Evolutionary conservation across 257 asterid genomes (phyloP), one percentile per base, ranked within the genome.

Genomic region (Primulina eburnea): DNA sequence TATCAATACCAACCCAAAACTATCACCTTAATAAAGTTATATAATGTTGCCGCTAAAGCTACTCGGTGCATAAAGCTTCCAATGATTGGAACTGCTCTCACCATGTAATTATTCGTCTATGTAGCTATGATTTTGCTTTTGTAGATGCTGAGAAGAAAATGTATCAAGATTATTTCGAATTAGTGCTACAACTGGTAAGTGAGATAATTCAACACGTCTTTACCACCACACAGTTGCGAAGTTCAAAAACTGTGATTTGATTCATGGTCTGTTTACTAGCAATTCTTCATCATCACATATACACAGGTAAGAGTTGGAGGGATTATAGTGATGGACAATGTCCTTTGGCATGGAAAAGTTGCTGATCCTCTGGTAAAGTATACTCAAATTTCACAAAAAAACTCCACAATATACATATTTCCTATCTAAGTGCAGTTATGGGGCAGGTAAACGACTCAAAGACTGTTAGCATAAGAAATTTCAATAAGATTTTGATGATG

Each of bases 321-420:
- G 63, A 65, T 93, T 24, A 89, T 90, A 69, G 96, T 90, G 73
- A 74, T 93, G 29, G 99, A 93, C 81, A 90, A 93, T 76, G 99
- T 93, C 70, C 92, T 90, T 53, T 90, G 99, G 99, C 92, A 90
- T 33, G 99, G 99, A 71, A 85, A 89, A 79, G 96, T 90, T 76
- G 94, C 95, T 0, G 96, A 93, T 82, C 97, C 95, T 37, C 85
- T 86, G 89, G 95, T 87, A 64, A 73, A 70, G 32, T 60, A 32
- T 68, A 18, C 79, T 43, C 30, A 3, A 50, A 56, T 61, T 62
- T 75, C 14, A 60, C 69, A 65, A 67, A 34, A 34, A 17, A 65
- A 34, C 60, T 40, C 43, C 62, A 65, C 58, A 16, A 28, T 62
- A 7, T 58, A 20, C 7, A 18, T 10, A 16, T 66, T 37, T 50